Percentiles rank a stretch among this genome's conserved stretches.
Conservation (phyloP, 352 stramenopile species). For the Bremia lactucae region DNA sequence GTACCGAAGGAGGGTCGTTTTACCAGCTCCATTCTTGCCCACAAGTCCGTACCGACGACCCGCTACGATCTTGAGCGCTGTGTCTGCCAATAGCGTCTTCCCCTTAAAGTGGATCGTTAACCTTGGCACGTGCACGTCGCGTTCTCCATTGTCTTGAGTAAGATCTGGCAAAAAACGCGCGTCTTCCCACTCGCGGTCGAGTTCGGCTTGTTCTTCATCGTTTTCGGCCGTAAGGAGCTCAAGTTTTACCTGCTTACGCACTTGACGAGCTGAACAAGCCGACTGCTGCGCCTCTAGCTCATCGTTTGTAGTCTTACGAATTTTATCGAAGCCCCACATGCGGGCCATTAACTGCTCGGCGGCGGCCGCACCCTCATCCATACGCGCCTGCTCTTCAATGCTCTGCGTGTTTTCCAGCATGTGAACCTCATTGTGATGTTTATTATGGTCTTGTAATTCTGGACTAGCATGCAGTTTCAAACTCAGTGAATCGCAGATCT, state of each 20-base stretch:
- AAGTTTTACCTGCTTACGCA: conserved; percentile 69
- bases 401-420: conserved; percentile 51
- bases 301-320: conserved; percentile 62
- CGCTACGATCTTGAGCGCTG: conserved; percentile 76
- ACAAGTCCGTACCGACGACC: conserved; percentile 88
- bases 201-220: conserved; percentile 43
- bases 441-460: conserved; percentile 6
- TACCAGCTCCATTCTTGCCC: conserved; percentile 87
- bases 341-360: conserved; percentile 58
- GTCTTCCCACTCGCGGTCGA: conserved; percentile 76
- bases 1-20: conserved; percentile 93
- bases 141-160: conserved; percentile 66
- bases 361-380: conserved; percentile 36
- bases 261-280: conserved; percentile 65
- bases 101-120: conserved; percentile 87
- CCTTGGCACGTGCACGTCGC: conserved; percentile 82
- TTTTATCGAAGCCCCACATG: conserved; percentile 84
- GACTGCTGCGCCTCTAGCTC: conserved; percentile 69
- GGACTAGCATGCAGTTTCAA: conserved; percentile 22
- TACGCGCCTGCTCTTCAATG: conserved; percentile 62
- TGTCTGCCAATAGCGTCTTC: conserved; percentile 81
- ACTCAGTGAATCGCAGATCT: conserved; percentile 36
- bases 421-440: conserved; percentile 26
- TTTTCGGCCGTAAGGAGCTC: conserved; percentile 50
- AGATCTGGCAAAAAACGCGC: conserved; percentile 62